A percentile compares a stretch with the other conserved stretches of the same genome.
Evolutionary conservation across 306 rosid genomes (phyloP).

Genomic region (Nissolia schottii): DNA sequence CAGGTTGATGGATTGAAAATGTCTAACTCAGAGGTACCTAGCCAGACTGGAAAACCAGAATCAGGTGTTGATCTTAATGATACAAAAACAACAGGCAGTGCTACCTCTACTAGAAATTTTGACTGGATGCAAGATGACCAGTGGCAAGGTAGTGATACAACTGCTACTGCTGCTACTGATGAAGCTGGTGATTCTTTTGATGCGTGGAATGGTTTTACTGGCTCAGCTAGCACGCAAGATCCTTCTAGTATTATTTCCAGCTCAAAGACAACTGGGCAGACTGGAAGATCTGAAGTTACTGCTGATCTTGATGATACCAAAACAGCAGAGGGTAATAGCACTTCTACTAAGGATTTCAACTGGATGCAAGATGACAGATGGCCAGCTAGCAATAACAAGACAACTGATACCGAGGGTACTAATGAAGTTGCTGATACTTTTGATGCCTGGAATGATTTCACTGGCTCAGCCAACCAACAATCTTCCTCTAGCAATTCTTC

Average conservation of each 20-base stretch:
- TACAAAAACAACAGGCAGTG: conserved; percentile 37
- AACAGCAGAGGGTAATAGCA: conserved; percentile 31
- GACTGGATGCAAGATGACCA: conserved; percentile 55
- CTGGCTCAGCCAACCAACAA: conserved; percentile 39
- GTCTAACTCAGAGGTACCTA: conserved; percentile 34
- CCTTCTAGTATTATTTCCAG: conserved; percentile 35
- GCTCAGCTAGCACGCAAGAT: conserved; percentile 41
- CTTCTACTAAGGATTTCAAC: conserved; percentile 32
- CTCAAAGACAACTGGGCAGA: conserved; percentile 28
- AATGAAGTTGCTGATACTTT: conserved; percentile 38
- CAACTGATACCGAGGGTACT: conserved; percentile 28
- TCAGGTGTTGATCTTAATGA: conserved; percentile 12
- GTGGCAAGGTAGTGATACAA: conserved; percentile 36
- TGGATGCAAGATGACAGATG: conserved; percentile 47
- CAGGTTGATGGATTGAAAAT: conserved; percentile 46
- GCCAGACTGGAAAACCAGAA: conserved; percentile 38
- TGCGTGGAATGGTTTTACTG: conserved; percentile 60
- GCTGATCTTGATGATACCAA: conserved; percentile 27
- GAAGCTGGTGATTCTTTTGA: conserved; percentile 45
- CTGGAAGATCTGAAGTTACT: conserved; percentile 33
- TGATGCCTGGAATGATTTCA: conserved; percentile 65
- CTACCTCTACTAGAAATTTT: conserved; percentile 30
- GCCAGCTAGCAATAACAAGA: conserved; percentile 36
- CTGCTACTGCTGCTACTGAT: conserved; percentile 31
- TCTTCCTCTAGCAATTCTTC: conserved; percentile 35